A percentile compares a stretch with the other conserved stretches of the same genome.
Evolutionary conservation across 805 yeast genomes (phyloP).

Genomic region (Yarrowia sp.): DNA sequence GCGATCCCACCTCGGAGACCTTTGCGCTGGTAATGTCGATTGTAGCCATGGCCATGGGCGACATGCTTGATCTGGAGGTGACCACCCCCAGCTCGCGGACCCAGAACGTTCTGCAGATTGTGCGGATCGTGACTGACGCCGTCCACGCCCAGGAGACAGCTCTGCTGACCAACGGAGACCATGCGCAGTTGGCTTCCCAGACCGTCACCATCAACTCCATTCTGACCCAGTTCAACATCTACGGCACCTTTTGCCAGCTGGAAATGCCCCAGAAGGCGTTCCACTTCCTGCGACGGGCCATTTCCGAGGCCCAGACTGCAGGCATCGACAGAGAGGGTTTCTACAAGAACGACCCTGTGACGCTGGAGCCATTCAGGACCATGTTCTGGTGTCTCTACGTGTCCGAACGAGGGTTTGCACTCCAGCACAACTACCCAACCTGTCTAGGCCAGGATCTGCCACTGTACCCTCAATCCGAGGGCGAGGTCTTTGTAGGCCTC

Average conservation of each 20-base stretch:
- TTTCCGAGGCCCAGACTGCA: constrained; percentile 10
- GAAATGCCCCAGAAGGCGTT: constrained; percentile 30
- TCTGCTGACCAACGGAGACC: background rate
- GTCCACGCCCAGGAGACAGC: background rate
- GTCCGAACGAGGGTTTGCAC: constrained; percentile 20
- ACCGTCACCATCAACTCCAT: constrained; percentile 14
- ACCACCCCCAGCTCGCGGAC: constrained; percentile 1
- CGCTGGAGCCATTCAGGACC: constrained; percentile 25
- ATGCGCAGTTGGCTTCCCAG: background rate
- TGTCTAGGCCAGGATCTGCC: constrained; percentile 22
- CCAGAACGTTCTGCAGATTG: constrained; percentile 27
- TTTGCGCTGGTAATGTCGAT: constrained; percentile 30
- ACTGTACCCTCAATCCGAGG: constrained; percentile 23
- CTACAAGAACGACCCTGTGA: constrained; percentile 3
- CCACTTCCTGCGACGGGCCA: constrained; percentile 2
- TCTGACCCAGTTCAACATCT: constrained; percentile 15
- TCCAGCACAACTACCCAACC: constrained; percentile 21
- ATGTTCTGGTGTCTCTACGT: constrained; percentile 33
- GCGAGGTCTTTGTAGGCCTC: constrained; percentile 14
- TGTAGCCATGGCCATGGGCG: constrained; percentile 32
- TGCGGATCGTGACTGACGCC: constrained; percentile 7
- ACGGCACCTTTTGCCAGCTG: constrained; percentile 25
- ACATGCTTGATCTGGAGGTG: constrained; percentile 11
- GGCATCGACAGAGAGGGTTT: constrained; percentile 23
- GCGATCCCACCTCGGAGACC: constrained; percentile 13